Conservation (phyloP, 352 stramenopile genomes). For the Pythium pectinolyticum region DNA sequence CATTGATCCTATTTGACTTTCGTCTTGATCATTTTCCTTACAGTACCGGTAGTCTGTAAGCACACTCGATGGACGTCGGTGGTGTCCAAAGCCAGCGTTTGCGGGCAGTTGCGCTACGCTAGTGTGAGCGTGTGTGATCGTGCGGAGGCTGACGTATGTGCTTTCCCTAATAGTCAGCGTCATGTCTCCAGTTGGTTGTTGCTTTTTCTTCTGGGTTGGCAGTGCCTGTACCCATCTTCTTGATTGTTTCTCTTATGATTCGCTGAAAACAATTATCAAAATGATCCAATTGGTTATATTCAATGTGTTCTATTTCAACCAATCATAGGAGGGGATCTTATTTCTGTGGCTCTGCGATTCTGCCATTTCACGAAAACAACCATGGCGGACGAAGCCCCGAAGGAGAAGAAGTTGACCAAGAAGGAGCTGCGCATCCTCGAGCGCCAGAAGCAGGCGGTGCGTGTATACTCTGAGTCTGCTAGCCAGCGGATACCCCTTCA, state of each 20-base stretch:
- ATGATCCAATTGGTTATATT: slow-evolving; percentile 14
- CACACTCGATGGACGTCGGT: too few relatives aligned
- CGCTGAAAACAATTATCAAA: not conserved
- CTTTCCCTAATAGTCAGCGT: too few relatives aligned
- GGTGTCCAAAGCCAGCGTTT: too few relatives aligned
- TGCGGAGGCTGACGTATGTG: too few relatives aligned
- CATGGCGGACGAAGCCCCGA: slow-evolving; percentile 46
- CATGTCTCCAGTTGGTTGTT: slow-evolving; percentile 2
- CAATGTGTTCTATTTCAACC: slow-evolving; percentile 9
- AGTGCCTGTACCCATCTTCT: not conserved
- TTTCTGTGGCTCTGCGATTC: slow-evolving; percentile 29
- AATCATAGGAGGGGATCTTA: slow-evolving; percentile 26
- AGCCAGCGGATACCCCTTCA: too few relatives aligned
- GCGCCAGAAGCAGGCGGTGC: slow-evolving; percentile 76
- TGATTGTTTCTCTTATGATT: not conserved
- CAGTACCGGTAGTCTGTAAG: too few relatives aligned
- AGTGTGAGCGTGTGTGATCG: too few relatives aligned
- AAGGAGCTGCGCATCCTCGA: slow-evolving; percentile 89
- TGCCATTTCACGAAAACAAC: slow-evolving; percentile 19
- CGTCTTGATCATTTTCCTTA: too few relatives aligned
- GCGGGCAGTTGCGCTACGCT: too few relatives aligned
- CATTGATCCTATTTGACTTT: too few relatives aligned
- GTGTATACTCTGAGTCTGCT: not conserved
- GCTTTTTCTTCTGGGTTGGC: not conserved
- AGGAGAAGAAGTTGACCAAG: slow-evolving; percentile 87